Conservation (phyloP, 208 protist species). For the Leishmania lainsoni region DNA sequence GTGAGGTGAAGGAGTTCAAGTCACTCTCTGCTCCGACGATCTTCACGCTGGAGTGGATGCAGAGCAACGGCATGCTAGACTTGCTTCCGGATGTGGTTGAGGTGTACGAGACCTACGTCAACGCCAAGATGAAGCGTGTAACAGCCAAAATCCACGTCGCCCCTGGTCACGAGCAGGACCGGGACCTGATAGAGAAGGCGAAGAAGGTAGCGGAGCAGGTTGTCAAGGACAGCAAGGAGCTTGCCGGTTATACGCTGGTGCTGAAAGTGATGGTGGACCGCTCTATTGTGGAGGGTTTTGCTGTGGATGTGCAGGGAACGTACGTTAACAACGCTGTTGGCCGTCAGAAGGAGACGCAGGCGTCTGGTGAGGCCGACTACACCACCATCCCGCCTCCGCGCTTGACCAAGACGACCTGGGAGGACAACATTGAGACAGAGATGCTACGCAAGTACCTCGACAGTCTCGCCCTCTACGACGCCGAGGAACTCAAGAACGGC, state of each 20-base stretch:
- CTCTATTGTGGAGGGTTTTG: constrained; percentile 86
- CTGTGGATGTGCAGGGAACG: constrained; percentile 79
- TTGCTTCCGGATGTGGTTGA: constrained; percentile 78
- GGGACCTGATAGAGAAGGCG: constrained; percentile 50
- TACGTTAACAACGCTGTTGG: constrained; percentile 84
- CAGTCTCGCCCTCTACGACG: constrained; percentile 80
- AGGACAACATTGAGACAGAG: constrained; percentile 90
- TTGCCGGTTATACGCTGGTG: constrained; percentile 62
- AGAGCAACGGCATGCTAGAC: constrained; percentile 90
- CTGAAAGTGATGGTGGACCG: constrained; percentile 86
- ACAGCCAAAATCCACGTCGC: constrained; percentile 87
- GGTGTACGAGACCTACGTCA: constrained; percentile 89
- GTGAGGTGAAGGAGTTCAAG: constrained; percentile 82
- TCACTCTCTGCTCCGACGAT: constrained; percentile 71
- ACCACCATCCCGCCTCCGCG: constrained; percentile 72
- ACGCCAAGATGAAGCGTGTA: constrained; percentile 84
- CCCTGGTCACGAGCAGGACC: constrained; percentile 59
- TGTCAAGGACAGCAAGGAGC: constrained; percentile 65
- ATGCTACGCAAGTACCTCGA: constrained; percentile 87
- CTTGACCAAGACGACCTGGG: constrained; percentile 67
- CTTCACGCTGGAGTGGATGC: constrained; percentile 93
- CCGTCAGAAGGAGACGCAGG: constrained; percentile 37
- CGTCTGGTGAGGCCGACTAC: constrained; percentile 78
- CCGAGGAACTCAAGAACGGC: constrained; percentile 85
- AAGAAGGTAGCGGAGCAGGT: constrained; percentile 76